Percentiles rank a stretch among this genome's conserved stretches.
These are phyloP conservation scores for Pichia manshurica DNA, from an alignment of 805 yeast genomes.

Conservation along the genomic window DNA sequence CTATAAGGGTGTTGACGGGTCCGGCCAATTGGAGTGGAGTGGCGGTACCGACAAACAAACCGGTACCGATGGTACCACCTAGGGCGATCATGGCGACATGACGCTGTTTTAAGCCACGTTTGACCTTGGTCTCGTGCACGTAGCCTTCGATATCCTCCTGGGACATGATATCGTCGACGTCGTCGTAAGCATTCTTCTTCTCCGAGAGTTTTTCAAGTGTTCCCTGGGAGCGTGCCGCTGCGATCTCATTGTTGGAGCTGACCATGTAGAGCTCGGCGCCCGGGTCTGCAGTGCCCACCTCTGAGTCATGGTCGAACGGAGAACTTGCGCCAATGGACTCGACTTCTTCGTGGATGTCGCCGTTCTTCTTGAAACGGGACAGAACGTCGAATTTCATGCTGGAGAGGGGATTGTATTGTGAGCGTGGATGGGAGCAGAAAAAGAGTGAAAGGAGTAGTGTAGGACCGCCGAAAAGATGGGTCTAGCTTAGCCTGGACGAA, in stretches of 20 bases:
- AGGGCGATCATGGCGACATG: slow-evolving; percentile 72
- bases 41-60: slow-evolving; percentile 63
- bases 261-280: not conserved
- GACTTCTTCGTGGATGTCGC: not conserved
- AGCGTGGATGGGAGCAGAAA: too few species aligned
- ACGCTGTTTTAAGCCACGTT: slow-evolving; percentile 57
- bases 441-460: too few species aligned
- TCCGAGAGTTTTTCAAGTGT: not conserved
- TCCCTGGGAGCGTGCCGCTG: not conserved
- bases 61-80: slow-evolving; percentile 79
- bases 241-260: not conserved
- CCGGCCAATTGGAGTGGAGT: slow-evolving; percentile 54
- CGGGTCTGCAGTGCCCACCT: not conserved
- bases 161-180: not conserved
- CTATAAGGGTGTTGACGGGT: slow-evolving; percentile 61
- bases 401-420: not conserved
- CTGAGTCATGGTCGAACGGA: not conserved
- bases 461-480: too few species aligned
- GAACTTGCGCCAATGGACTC: not conserved
- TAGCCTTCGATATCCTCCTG: slow-evolving; percentile 7
- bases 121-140: slow-evolving; percentile 21
- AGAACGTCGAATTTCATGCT: slow-evolving; percentile 3
- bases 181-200: not conserved
- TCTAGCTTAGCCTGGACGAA: too few species aligned
- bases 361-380: not conserved